Evolutionary conservation across 2,329 filamentous ascomycete genomes (phyloP).

Genomic region (Pseudogymnoascus sp.): DNA sequence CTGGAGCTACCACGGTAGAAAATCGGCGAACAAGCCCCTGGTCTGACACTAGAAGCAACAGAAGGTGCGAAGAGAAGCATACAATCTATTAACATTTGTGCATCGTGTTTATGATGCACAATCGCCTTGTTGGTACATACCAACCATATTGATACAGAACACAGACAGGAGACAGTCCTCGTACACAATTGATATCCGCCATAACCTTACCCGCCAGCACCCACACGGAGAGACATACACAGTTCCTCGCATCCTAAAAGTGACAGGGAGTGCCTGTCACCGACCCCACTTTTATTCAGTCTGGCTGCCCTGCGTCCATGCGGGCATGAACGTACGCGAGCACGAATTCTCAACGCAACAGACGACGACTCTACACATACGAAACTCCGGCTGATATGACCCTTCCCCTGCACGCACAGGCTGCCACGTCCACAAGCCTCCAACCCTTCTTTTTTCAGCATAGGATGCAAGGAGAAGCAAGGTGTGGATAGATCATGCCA

Average conservation of each 20-base stretch:
- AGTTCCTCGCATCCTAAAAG: neutral
- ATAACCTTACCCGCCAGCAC: neutral
- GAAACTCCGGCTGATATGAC: neutral
- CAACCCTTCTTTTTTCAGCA: neutral
- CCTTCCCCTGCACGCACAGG: slow-evolving; percentile 1
- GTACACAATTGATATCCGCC: neutral
- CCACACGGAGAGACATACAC: neutral
- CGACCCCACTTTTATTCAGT: neutral
- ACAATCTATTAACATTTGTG: neutral
- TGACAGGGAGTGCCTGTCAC: neutral
- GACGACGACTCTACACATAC: slow-evolving; percentile 1
- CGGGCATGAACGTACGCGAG: neutral
- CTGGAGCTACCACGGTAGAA: slow-evolving; percentile 2
- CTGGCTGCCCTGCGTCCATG: neutral
- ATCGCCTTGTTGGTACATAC: neutral
- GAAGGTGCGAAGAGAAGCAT: neutral
- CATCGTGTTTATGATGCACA: neutral
- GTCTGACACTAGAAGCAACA: neutral
- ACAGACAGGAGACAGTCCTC: neutral
- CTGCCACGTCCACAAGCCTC: neutral
- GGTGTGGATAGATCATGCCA: neutral
- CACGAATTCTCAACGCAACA: neutral
- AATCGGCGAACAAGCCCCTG: slow-evolving; percentile 1
- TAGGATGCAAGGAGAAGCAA: neutral
- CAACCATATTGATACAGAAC: neutral